phyloP scores from a whole-genome alignment of 169 alveolate genomes.

The Babesia divergens region DNA sequence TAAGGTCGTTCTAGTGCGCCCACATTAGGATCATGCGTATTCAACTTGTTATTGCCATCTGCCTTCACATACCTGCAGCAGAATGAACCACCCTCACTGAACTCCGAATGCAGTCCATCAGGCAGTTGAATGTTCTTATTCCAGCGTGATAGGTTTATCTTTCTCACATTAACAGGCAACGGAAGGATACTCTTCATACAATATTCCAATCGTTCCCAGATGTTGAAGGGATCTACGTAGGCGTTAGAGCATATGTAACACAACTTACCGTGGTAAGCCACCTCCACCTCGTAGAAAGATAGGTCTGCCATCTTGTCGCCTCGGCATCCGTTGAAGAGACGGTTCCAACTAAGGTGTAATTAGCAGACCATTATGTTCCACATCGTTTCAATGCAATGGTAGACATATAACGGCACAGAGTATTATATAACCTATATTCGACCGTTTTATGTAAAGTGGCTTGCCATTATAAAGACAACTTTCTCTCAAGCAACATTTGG shows the following conservation, averaged over 20 bases:
- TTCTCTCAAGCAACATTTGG: no score
- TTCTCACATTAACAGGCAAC: neutral
- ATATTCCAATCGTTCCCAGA: conserved; percentile 4
- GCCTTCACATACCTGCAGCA: conserved; percentile 24
- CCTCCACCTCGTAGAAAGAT: neutral
- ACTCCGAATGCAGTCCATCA: neutral
- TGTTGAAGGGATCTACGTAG: conserved; percentile 14
- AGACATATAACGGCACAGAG: no score
- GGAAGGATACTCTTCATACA: conserved; percentile 3
- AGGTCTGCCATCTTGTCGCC: neutral
- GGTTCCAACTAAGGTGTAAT: no score
- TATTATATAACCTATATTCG: no score
- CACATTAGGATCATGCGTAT: neutral
- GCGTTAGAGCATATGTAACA: neutral
- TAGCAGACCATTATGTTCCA: no score
- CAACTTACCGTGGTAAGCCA: conserved; percentile 3
- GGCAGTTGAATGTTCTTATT: neutral
- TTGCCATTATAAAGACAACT: no score
- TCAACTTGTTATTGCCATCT: neutral
- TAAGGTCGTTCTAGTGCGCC: neutral
- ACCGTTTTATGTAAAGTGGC: no score
- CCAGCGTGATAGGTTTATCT: neutral
- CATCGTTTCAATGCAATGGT: no score
- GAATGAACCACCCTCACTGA: conserved; percentile 3
- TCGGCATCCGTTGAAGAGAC: no score